These are phyloP conservation scores for Gautieria morchelliformis DNA, from an alignment of 768 basidiomycete genomes.

Conservation along the genomic window DNA sequence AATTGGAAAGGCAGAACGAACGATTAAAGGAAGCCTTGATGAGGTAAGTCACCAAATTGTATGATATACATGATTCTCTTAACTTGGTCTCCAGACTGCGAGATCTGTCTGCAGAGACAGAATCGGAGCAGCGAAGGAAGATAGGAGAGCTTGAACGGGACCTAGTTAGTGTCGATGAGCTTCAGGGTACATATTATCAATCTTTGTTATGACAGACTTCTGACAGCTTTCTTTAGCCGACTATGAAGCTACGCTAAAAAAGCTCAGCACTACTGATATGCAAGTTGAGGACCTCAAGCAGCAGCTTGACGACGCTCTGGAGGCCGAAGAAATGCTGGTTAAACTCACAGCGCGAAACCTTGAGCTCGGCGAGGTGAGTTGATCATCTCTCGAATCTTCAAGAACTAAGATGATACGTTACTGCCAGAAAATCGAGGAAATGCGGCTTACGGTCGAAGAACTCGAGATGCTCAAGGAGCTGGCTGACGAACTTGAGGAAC, in stretches of 20 bases:
- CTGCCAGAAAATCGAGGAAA: slow-evolving; percentile 91
- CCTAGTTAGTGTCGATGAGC: slow-evolving; percentile 61
- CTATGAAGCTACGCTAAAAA: slow-evolving; percentile 70
- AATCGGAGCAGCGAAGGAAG: slow-evolving; percentile 70
- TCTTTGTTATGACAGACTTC: neutral
- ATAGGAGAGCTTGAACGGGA: slow-evolving; percentile 90
- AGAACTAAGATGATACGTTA: neutral
- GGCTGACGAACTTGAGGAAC: slow-evolving; percentile 95
- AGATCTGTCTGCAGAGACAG: slow-evolving; percentile 81
- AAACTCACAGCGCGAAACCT: slow-evolving; percentile 92
- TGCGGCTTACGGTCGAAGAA: slow-evolving; percentile 93
- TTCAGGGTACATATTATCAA: slow-evolving; percentile 50
- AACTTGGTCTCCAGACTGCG: slow-evolving; percentile 46
- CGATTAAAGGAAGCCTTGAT: slow-evolving; percentile 90
- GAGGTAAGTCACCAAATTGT: slow-evolving; percentile 34
- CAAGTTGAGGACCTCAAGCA: slow-evolving; percentile 91
- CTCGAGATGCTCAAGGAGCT: slow-evolving; percentile 93
- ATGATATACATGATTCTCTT: neutral
- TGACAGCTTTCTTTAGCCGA: slow-evolving; percentile 37
- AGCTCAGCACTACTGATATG: slow-evolving; percentile 78
- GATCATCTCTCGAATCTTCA: neutral
- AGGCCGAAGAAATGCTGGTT: slow-evolving; percentile 94
- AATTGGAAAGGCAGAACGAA: slow-evolving; percentile 95
- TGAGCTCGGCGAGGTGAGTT: slow-evolving; percentile 71
- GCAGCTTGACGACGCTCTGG: slow-evolving; percentile 90